These are phyloP conservation scores for Polygonum maritimum DNA, from an alignment of 148 eudicot genomes.

Conservation along the genomic window DNA sequence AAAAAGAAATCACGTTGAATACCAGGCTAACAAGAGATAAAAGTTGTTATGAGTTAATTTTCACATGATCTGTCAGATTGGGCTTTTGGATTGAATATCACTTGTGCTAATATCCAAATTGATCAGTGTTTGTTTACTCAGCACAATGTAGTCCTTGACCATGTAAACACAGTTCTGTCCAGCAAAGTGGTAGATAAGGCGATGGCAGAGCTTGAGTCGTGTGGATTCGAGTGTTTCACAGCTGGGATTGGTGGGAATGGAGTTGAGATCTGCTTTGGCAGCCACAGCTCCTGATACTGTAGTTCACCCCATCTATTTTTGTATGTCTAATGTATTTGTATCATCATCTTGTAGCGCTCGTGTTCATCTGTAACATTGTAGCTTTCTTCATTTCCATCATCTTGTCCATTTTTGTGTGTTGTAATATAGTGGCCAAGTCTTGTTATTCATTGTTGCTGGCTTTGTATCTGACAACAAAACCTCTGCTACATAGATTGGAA, in stretches of 20 bases:
- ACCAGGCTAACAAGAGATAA: not conserved
- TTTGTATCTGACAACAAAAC: not conserved
- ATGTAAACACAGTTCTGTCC: slow-evolving; percentile 41
- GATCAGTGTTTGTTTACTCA: not conserved
- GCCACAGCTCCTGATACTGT: slow-evolving; percentile 7
- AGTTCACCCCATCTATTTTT: not conserved
- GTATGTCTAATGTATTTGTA: not conserved
- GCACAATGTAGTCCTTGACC: not conserved
- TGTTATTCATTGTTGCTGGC: not conserved
- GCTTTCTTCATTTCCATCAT: not conserved
- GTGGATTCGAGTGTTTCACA: slow-evolving; percentile 73
- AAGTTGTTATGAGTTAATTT: not conserved
- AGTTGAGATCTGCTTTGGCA: slow-evolving; percentile 45
- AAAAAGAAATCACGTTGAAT: not conserved
- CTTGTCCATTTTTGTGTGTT: not conserved
- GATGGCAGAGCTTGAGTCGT: slow-evolving; percentile 58
- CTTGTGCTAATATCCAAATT: not conserved
- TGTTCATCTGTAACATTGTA: not conserved
- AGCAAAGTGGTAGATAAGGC: slow-evolving; percentile 60
- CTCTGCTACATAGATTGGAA: not conserved
- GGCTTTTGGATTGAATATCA: not conserved
- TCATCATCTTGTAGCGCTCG: not conserved
- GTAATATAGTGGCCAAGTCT: not conserved
- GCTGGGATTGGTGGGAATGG: slow-evolving; percentile 83
- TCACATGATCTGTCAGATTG: not conserved